Conservation (phyloP, 2,329 filamentous ascomycete species). For the Penicillium sp. region DNA sequence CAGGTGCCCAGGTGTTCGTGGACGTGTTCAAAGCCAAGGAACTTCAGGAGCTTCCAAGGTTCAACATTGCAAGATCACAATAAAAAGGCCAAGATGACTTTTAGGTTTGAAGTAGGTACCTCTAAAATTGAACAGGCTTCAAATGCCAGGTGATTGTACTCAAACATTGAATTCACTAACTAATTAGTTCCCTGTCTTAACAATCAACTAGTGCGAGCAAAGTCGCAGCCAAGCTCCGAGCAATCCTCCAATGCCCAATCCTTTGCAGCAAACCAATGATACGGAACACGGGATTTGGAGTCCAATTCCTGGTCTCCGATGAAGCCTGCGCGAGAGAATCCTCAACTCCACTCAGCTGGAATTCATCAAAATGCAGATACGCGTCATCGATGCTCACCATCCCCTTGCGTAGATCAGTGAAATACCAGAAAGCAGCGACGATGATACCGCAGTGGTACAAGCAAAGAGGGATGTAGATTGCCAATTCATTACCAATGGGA, state of each 20-base stretch:
- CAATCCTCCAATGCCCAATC: neutral
- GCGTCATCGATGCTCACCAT: neutral
- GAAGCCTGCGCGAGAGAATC: neutral
- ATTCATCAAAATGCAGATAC: neutral
- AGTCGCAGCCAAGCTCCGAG: neutral
- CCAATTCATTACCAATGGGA: slow-evolving; percentile 11
- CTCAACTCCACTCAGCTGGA: neutral
- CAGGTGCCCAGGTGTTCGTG: no score
- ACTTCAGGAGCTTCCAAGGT: no score
- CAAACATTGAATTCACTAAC: no score
- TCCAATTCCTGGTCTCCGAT: neutral
- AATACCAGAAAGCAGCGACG: neutral
- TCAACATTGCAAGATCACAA: no score
- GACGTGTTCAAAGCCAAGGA: no score
- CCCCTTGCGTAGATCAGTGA: neutral
- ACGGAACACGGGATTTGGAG: neutral
- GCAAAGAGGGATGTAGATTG: slow-evolving; percentile 24
- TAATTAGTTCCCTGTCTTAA: neutral
- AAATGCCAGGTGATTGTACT: no score
- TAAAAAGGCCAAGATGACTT: no score
- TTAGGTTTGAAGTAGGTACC: no score
- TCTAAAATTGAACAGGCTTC: no score
- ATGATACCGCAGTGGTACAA: neutral
- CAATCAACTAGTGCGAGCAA: neutral
- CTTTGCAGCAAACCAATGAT: neutral